Evolutionary conservation across 176 grass and related monocot species (phyloP).

Genomic region (Poa pratensis): DNA sequence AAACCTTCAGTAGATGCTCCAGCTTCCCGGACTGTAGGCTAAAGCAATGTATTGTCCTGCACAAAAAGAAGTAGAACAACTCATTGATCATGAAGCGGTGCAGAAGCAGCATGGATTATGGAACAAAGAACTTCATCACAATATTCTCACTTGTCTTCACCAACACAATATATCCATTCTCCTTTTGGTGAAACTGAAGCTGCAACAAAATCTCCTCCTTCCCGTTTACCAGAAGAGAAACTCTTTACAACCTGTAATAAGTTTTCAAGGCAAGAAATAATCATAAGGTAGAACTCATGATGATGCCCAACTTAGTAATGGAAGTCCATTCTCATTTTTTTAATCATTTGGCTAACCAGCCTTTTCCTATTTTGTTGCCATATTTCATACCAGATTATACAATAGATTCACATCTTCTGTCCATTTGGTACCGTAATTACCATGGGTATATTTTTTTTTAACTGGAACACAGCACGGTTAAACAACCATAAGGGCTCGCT

Average conservation of each 20-base stretch:
- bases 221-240: conserved; percentile 93
- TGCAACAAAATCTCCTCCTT: conserved; percentile 96
- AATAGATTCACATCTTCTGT: too few species aligned
- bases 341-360: background rate
- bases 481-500: background rate
- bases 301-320: background rate
- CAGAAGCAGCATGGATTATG: conserved; percentile 23
- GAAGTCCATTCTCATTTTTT: conserved; percentile 7
- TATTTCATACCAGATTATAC: background rate
- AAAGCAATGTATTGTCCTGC: conserved; percentile 98
- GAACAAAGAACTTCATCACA: conserved; percentile 33
- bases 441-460: too few species aligned
- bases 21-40: conserved; percentile 91
- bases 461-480: conserved; percentile 4
- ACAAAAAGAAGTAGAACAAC: conserved; percentile 20
- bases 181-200: conserved; percentile 95
- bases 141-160: conserved; percentile 95
- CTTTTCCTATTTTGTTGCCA: conserved; percentile 16
- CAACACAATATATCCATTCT: conserved; percentile 98
- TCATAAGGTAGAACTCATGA: conserved; percentile 5
- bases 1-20: conserved; percentile 98
- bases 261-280: conserved; percentile 26
- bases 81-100: conserved; percentile 15
- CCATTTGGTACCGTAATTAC: too few species aligned
- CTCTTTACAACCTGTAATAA: conserved; percentile 88